Evolutionary conservation across 805 yeast species (phyloP).

Genomic region (Ogataea trehaloabstinens): DNA sequence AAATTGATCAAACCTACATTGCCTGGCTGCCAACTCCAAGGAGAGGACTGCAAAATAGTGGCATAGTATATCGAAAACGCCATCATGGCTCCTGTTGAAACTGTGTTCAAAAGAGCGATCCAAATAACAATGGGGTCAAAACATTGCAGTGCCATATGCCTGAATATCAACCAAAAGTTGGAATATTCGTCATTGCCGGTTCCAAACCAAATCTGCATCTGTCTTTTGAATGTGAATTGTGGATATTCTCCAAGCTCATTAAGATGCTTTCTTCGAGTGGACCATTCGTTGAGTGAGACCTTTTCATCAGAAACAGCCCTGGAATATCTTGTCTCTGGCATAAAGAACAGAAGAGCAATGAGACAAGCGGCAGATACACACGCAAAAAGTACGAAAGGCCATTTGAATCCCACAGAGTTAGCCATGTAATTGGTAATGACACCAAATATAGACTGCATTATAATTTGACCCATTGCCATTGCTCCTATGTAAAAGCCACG

Average conservation of each 20-base stretch:
- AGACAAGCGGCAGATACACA: slow-evolving; percentile 5
- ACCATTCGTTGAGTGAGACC: slow-evolving; percentile 4
- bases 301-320: background rate
- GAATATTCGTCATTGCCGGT: slow-evolving; percentile 4
- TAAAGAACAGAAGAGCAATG: slow-evolving; percentile 2
- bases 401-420: slow-evolving; percentile 4
- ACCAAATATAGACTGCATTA: slow-evolving; percentile 3
- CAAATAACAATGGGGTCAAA: slow-evolving; percentile 5
- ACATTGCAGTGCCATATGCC: slow-evolving; percentile 3
- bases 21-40: slow-evolving; percentile 4
- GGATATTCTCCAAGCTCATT: background rate
- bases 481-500: slow-evolving; percentile 3
- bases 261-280: background rate
- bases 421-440: slow-evolving; percentile 6
- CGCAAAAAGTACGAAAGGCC: slow-evolving; percentile 6
- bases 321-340: slow-evolving; percentile 4
- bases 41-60: background rate
- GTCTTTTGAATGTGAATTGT: slow-evolving; percentile 2
- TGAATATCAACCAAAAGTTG: slow-evolving; percentile 4
- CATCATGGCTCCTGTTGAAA: slow-evolving; percentile 5
- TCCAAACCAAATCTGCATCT: slow-evolving; percentile 6
- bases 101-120: slow-evolving; percentile 3
- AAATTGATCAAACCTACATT: slow-evolving; percentile 3
- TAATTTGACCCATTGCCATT: slow-evolving; percentile 5
- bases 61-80: slow-evolving; percentile 4